phyloP scores from a whole-genome alignment of 192 early-diverging fungal genomes.

The Entomortierella lignicola region DNA sequence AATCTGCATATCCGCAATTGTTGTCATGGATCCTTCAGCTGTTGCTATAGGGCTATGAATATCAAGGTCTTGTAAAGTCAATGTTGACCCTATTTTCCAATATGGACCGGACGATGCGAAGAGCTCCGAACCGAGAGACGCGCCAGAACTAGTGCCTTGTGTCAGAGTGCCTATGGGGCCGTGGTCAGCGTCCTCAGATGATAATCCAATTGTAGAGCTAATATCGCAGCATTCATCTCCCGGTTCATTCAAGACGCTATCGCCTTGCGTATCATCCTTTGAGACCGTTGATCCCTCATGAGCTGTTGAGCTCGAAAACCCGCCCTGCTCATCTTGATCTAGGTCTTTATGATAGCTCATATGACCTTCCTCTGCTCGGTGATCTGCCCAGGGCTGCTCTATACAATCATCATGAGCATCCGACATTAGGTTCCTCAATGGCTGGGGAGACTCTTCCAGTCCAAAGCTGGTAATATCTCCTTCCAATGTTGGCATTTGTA shows the following conservation, averaged over 20 bases:
- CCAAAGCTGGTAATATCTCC: not conserved
- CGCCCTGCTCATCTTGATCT: not conserved
- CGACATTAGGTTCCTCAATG: not conserved
- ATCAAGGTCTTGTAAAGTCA: conserved; percentile 27
- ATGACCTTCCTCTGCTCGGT: conserved; percentile 1
- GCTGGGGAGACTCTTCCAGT: not conserved
- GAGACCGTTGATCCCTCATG: not conserved
- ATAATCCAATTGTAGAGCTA: not conserved
- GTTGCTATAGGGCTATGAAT: conserved; percentile 34
- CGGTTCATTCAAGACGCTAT: not conserved
- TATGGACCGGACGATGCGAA: not conserved
- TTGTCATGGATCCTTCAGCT: conserved; percentile 18
- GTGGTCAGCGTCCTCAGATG: not conserved
- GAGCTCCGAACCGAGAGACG: not conserved
- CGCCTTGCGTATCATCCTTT: not conserved
- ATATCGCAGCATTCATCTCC: not conserved
- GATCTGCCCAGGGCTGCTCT: conserved; percentile 19
- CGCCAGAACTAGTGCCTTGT: conserved; percentile 12
- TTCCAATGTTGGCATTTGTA: conserved; percentile 41
- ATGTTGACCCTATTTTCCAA: conserved; percentile 12
- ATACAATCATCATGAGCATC: not conserved
- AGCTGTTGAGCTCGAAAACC: not conserved
- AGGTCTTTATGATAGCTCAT: not conserved
- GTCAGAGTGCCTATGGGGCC: not conserved
- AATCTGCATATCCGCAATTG: conserved; percentile 39